These are phyloP conservation scores for Trichoderma koningii DNA, from an alignment of 2,329 filamentous ascomycete genomes.

Conservation along the genomic window DNA sequence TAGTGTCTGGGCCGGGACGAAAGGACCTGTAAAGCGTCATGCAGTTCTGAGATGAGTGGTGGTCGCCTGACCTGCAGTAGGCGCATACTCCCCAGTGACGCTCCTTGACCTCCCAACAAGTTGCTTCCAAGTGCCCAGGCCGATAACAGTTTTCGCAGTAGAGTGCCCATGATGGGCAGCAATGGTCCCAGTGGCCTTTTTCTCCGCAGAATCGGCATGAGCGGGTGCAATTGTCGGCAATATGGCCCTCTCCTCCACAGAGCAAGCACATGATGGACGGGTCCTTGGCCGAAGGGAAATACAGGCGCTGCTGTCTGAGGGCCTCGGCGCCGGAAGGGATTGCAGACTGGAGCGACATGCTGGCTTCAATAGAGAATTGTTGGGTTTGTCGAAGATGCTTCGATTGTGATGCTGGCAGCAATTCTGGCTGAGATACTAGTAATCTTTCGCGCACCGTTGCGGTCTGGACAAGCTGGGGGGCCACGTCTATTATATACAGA, in stretches of 20 bases:
- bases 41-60: slow-evolving; percentile 46
- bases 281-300: slow-evolving; percentile 54
- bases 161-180: slow-evolving; percentile 50
- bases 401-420: background rate
- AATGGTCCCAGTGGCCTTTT: slow-evolving; percentile 50
- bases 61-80: no score
- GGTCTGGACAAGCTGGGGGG: background rate
- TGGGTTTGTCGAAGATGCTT: background rate
- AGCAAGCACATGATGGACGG: slow-evolving; percentile 51
- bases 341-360: slow-evolving; percentile 30
- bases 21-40: slow-evolving; percentile 63
- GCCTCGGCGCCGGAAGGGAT: slow-evolving; percentile 40
- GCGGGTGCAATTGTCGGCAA: slow-evolving; percentile 47
- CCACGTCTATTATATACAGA: slow-evolving; percentile 12
- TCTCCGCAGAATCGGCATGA: slow-evolving; percentile 53
- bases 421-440: background rate
- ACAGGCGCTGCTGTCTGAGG: slow-evolving; percentile 46
- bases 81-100: slow-evolving; percentile 44
- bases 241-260: slow-evolving; percentile 55
- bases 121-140: slow-evolving; percentile 55
- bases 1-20: slow-evolving; percentile 42
- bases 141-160: slow-evolving; percentile 64
- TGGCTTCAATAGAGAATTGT: background rate
- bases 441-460: background rate
- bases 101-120: no score